Evolutionary conservation across 495 filamentous ascomycete genomes (phyloP).

Genomic region (Penicillium samsonianum): DNA sequence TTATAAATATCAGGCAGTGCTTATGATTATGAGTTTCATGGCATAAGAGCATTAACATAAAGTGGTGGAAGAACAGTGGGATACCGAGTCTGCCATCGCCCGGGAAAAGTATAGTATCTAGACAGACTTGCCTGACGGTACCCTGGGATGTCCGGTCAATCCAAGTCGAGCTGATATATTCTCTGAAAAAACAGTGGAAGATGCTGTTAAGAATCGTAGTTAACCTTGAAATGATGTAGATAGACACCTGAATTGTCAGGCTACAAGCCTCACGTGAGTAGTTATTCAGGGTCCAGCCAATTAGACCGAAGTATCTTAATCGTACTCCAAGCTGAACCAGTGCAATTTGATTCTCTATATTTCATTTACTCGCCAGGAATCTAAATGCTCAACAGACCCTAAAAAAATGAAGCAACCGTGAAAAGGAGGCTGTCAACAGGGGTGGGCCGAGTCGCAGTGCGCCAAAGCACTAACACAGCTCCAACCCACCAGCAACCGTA

Average conservation of each 20-base stretch:
- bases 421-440: background rate
- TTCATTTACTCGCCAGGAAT: background rate
- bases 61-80: too few species aligned
- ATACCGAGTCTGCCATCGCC: too few species aligned
- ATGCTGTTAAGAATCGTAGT: background rate
- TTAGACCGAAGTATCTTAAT: background rate
- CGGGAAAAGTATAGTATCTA: too few species aligned
- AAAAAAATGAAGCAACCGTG: background rate
- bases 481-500: constrained; percentile 13
- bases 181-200: background rate
- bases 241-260: background rate
- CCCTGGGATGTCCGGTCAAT: too few species aligned
- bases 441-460: constrained; percentile 2
- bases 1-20: too few species aligned
- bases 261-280: background rate
- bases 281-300: background rate
- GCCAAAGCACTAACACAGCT: background rate
- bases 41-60: too few species aligned
- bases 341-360: background rate
- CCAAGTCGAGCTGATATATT: too few species aligned
- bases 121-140: too few species aligned
- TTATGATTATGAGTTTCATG: too few species aligned
- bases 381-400: background rate
- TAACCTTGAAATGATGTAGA: too few species aligned
- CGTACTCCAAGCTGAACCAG: background rate